These are phyloP conservation scores for Exophiala sp. DNA, from an alignment of 2,329 filamentous ascomycete genomes.

Conservation along the genomic window DNA sequence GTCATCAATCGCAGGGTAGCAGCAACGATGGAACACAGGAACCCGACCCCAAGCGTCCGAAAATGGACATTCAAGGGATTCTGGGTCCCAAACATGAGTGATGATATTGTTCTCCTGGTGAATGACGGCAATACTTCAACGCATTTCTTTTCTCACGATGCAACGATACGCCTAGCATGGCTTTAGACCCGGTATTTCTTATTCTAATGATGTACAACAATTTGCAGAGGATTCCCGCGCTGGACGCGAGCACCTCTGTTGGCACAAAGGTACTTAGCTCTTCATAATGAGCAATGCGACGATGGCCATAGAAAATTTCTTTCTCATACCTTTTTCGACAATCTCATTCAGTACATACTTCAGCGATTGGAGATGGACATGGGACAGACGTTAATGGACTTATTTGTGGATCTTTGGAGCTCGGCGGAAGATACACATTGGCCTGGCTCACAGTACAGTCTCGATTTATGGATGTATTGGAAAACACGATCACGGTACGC, in stretches of 20 bases:
- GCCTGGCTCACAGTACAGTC: background rate
- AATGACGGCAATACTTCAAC: background rate
- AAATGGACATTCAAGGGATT: constrained; percentile 29
- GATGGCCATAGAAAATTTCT: background rate
- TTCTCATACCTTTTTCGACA: background rate
- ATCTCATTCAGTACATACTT: background rate
- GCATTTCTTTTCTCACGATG: constrained; percentile 8
- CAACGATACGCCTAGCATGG: background rate
- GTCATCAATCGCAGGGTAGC: constrained; percentile 7
- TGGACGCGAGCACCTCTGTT: background rate
- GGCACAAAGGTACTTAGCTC: background rate
- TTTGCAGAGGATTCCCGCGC: background rate
- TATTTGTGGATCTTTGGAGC: background rate
- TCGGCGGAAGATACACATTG: background rate
- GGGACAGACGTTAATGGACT: background rate
- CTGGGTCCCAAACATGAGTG: constrained; percentile 24
- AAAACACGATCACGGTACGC: no score
- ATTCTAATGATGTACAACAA: constrained; percentile 7
- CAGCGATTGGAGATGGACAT: background rate
- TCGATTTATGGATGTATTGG: background rate
- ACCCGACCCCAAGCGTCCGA: constrained; percentile 28
- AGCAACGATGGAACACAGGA: constrained; percentile 20
- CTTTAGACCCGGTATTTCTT: background rate
- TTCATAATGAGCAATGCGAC: background rate
- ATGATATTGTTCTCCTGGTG: background rate